Conservation (phyloP, 192 early-diverging fungal genomes). For the Dissophora ornata region DNA sequence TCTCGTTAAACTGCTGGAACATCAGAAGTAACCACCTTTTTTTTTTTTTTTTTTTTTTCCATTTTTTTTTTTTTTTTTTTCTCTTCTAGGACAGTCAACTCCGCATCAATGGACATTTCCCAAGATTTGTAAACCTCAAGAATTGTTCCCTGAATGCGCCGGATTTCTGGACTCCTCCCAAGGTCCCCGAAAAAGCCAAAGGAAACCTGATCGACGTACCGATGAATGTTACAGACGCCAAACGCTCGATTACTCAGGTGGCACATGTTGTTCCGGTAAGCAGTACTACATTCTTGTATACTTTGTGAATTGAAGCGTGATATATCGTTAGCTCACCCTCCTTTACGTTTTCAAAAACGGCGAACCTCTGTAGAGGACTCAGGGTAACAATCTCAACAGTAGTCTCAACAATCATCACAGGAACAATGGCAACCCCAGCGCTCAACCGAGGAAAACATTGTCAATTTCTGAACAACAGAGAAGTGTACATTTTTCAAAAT, state of each 20-base stretch:
- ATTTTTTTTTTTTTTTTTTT: no score
- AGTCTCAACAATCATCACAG: conserved; percentile 3
- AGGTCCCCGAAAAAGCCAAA: conserved; percentile 10
- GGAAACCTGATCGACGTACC: conserved; percentile 46
- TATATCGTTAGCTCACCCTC: no score
- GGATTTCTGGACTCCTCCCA: conserved; percentile 11
- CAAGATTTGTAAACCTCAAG: neutral
- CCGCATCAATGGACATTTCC: neutral
- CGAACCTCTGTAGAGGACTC: neutral
- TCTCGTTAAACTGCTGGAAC: no score
- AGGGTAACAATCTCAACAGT: neutral
- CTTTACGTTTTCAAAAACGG: no score
- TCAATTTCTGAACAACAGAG: conserved; percentile 7
- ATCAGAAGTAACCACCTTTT: no score
- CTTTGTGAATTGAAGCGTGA: no score
- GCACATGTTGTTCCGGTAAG: conserved; percentile 2
- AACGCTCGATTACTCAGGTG: neutral
- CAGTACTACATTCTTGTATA: no score
- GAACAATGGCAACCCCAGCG: neutral
- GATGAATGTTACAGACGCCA: conserved; percentile 6
- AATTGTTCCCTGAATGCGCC: neutral
- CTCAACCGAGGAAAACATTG: neutral
- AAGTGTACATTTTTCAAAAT: neutral
- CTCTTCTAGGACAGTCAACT: neutral
- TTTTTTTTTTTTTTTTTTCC: no score